Evolutionary conservation across 345 rosid genomes (phyloP), one percentile per base, ranked within the genome.

Genomic region (Hibiscus tridactylites): DNA sequence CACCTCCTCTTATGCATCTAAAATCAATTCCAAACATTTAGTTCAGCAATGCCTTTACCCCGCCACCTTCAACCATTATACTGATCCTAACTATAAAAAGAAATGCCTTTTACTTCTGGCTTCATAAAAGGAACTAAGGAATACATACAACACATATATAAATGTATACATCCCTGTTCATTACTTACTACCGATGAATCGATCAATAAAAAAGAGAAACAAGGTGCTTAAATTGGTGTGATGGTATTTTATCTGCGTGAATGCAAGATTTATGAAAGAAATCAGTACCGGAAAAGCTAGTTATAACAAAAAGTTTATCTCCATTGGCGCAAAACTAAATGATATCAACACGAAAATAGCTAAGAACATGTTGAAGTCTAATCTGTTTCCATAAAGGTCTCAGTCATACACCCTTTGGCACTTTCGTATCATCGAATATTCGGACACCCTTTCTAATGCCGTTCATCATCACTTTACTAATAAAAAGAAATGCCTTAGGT

Each of bases 381-480:
- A 87, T 75, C 91, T 83, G 75, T 94, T 96, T 62, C 95, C 98
- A 71, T 85, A 93, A 90, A 79, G 62, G 85, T 85, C 64, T 84
- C 87, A 24, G 37, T 52, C 90, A 82, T 84, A 61, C 79, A 74
- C 68, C 79, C 88, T 39, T 37, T 6, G 9, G 9, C 72, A 86
- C 95, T 71, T 72, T 65, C 0, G 83, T 83, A 50, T 93, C 85
- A 65, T 86, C 88, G 71, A 80, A 71, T 58, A 89, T 79, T 29
- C 49, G 77, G 61, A 90, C 83, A 50, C 83, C 84, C 82, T 90
- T 92, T 19, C 73, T 85, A 21, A 80, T 80, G 83, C 92, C 83
- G 73, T 83, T 89, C 79, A 83, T 74, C 88, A 83, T 85, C 65
- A 88, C 88, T n/a, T n/a, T n/a, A n/a, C n/a, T n/a, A n/a, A n/a